Base-by-base conservation (phyloP, 73 alveolate genomes). In the Symbiodinium pilosum region DNA sequence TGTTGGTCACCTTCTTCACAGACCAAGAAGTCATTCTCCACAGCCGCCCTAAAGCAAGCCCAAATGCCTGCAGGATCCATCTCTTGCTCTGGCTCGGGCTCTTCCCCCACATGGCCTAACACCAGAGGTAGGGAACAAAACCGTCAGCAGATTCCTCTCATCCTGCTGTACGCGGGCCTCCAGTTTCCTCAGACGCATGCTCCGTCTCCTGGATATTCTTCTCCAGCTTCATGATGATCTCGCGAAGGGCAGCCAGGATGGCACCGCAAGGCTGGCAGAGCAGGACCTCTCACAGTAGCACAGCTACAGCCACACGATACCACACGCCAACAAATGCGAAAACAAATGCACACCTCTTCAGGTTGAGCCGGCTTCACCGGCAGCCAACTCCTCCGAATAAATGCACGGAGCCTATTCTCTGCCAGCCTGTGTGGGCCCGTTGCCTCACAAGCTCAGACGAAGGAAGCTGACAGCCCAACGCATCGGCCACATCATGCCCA, bases 21-120 rank as follows among this genome's bases (percentile, higher is more conserved):
- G 6, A 6, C 6, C 59, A 47, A 6, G 6, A 6, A 9, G 14
- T 47, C 59, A 47, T 6, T 14, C 59, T n/a, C n/a, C n/a, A n/a
- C n/a, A n/a, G n/a, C n/a, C n/a, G n/a, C n/a, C n/a, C n/a, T n/a
- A n/a, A n/a, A n/a, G n/a, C n/a, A 47, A 47, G 59, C 6, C 59
- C 59, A 6, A 47, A 47, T 14, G 81, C 81, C 81, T 64, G 81
- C 34, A 26, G 81, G 81, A 64, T 64, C 81, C 81, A 64, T 64
- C 38, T 64, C 81, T 64, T 64, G 81, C 81, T 64, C 81, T 26
- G 81, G 81, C 81, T 64, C 81, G 24, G 81, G 81, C 81, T 64
- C 81, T 20, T 38, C 81, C 81, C 39, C 38, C 59, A 14, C 59
- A 9, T 6, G 6, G 59, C 59, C 59, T 47, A 47, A 14, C 59